A percentile compares a stretch with the other conserved stretches of the same genome.
These are phyloP conservation scores for Solanum dulcamara DNA, from an alignment of 257 asterid genomes.

Conservation along the genomic window DNA sequence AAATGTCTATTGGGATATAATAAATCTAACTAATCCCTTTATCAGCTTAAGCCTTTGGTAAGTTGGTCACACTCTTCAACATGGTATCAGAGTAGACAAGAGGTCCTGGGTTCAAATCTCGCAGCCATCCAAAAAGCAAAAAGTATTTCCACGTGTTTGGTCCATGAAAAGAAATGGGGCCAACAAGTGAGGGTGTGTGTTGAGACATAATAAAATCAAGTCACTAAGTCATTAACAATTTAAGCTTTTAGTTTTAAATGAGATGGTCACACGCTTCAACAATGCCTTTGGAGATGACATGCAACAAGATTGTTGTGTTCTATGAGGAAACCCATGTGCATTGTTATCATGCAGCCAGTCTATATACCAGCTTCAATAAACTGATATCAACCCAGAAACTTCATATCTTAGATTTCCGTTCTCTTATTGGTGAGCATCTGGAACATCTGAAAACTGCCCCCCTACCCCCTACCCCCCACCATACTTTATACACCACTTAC, in stretches of 20 bases:
- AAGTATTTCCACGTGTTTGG: not conserved
- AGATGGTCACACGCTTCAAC: not conserved
- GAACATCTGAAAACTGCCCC: not conserved
- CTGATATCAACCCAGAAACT: not conserved
- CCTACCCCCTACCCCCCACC: no score
- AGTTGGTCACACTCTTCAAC: not conserved
- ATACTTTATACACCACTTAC: not conserved
- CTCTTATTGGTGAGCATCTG: not conserved
- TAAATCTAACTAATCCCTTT: not conserved
- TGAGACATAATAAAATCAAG: not conserved
- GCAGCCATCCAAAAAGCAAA: not conserved
- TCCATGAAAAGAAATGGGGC: not conserved
- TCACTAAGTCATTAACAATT: not conserved
- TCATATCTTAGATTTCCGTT: not conserved
- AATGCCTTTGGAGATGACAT: not conserved
- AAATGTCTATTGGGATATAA: not conserved
- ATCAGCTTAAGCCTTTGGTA: not conserved
- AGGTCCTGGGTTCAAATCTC: not conserved
- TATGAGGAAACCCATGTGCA: not conserved
- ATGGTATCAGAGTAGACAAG: not conserved
- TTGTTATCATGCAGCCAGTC: not conserved
- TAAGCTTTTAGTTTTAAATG: not conserved
- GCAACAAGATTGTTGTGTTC: not conserved
- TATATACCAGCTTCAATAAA: not conserved
- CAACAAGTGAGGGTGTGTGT: not conserved